Evolutionary conservation across 169 alveolate genomes (phyloP), one percentile per base, ranked within the genome.

Genomic region (Plasmodium ovale): DNA sequence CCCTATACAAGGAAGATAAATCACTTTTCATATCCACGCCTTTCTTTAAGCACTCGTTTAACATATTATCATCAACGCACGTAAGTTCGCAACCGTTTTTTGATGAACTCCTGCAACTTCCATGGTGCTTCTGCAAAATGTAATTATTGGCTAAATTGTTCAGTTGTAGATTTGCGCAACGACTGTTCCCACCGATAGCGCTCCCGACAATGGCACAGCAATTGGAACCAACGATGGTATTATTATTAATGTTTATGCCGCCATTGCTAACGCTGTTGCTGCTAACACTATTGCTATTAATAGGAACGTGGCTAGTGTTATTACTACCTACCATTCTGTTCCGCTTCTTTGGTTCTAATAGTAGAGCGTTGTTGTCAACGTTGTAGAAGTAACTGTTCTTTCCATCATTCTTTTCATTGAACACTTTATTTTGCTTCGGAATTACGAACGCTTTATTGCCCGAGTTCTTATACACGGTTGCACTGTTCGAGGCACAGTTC

Each of bases 1-100:
- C 59, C 25, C 19, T 54, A 54, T 54, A 3, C 64, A 54, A 16
- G 39, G 59, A 10, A 21, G 16, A 58, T 31, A 58, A 23, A 9
- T 9, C 4, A 68, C n/a, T 68, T 47, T 70, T 70, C 37, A 4
- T 14, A 25, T 70, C 49, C 16, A 29, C 44, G 5, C 29, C 16
- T 19, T 60, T 60, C 25, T 29, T 77, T 39, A 72, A 23, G 23
- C 62, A 51, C 19, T 51, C 59, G 60, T 67, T 60, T 67, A 74
- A 39, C 9, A 67, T 33, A 60, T 60, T 62, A 21, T 67, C 69
- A 42, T 60, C 72, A 19, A 42, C 44, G 31, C 47, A 42, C 51
- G 59, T 42, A 44, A 62, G 21, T 31, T 60, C 25, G 37, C 33
- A 14, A 39, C 27, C 21, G 27, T 47, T 44, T 21, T 56, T 31